phyloP scores from a whole-genome alignment of 495 filamentous ascomycete species.

The Xylaria telfairii region DNA sequence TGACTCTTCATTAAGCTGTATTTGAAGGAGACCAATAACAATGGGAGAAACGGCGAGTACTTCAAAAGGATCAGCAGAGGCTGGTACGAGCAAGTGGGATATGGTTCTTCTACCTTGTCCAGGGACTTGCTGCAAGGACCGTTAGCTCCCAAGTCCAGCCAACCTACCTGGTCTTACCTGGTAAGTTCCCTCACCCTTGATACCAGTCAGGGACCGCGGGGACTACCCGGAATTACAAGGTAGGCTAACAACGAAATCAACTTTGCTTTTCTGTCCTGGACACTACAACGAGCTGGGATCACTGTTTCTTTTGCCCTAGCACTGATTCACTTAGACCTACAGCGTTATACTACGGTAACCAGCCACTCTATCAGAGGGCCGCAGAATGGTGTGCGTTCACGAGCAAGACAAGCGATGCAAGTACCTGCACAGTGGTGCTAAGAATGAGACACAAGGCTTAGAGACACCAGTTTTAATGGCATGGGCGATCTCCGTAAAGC shows the following conservation, averaged over 20 bases:
- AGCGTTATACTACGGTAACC: neutral
- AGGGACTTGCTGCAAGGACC: neutral
- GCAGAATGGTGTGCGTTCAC: neutral
- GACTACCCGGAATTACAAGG: constrained; percentile 1
- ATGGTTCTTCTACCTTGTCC: neutral
- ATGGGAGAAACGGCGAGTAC: neutral
- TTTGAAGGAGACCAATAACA: neutral
- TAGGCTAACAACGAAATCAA: neutral
- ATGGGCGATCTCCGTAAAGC: neutral
- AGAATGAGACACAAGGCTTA: neutral
- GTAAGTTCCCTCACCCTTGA: neutral
- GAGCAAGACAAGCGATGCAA: neutral
- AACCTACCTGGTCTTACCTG: neutral
- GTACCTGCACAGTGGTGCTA: constrained; percentile 5
- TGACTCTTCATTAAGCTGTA: neutral
- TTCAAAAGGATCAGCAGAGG: neutral
- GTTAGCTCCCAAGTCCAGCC: neutral
- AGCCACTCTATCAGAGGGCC: neutral
- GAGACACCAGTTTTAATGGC: neutral
- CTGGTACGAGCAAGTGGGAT: neutral
- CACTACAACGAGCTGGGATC: neutral
- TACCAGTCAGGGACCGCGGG: neutral
- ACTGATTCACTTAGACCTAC: neutral
- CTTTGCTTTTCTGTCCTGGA: neutral
- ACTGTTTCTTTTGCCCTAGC: neutral